These are phyloP conservation scores for Yarrowia galli DNA, from an alignment of 1,139 yeast genomes.

Conservation along the genomic window DNA sequence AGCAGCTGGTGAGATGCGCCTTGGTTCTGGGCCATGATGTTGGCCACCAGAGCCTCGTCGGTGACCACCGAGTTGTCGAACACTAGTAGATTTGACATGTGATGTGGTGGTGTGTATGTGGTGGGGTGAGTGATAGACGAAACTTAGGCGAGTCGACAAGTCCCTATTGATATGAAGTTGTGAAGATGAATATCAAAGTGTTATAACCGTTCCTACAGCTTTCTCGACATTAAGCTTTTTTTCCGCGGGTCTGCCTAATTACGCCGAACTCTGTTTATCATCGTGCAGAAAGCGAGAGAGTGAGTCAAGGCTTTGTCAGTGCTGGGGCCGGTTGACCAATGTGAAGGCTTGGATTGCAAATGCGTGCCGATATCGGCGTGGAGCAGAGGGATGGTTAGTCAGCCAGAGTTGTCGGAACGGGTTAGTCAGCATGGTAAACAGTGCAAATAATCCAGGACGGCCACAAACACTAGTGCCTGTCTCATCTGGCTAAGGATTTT, in stretches of 20 bases:
- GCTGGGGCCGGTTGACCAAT: not conserved
- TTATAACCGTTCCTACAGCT: not conserved
- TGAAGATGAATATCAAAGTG: too few species aligned
- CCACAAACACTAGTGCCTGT: not conserved
- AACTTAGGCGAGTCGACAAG: not conserved
- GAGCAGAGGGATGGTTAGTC: too few species aligned
- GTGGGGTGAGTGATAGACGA: too few species aligned
- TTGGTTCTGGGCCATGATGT: conserved; percentile 45
- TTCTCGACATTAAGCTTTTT: not conserved
- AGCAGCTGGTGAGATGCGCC: conserved; percentile 68
- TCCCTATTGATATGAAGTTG: not conserved
- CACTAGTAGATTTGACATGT: conserved; percentile 33
- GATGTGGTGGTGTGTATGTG: not conserved
- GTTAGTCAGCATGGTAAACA: too few species aligned
- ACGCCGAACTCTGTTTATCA: conserved; percentile 33
- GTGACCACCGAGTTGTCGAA: conserved; percentile 39
- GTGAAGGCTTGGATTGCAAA: not conserved
- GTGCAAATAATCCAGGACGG: too few species aligned
- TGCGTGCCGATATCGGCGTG: conserved; percentile 4
- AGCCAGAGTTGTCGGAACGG: too few species aligned
- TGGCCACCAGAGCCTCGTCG: conserved; percentile 42
- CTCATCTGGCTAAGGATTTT: conserved; percentile 1
- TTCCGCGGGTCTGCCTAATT: not conserved
- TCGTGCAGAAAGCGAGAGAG: conserved; percentile 12
- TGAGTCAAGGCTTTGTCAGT: conserved; percentile 28